phyloP scores from a whole-genome alignment of 345 rosid genomes.

The Raphanus sativus region DNA sequence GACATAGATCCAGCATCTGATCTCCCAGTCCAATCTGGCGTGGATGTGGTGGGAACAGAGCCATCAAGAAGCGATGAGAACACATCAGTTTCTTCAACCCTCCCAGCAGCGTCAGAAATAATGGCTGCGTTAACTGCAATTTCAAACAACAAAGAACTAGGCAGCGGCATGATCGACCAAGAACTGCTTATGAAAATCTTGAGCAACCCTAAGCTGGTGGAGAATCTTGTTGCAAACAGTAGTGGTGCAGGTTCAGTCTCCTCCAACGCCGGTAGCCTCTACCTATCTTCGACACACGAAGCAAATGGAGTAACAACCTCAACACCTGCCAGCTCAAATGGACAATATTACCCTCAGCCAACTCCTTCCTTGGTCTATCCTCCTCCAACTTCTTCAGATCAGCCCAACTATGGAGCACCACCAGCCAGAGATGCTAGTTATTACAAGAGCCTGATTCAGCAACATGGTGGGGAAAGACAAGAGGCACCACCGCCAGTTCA shows the following conservation, averaged over 20 bases:
- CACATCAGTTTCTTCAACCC: slow-evolving; percentile 36
- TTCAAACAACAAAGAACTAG: slow-evolving; percentile 62
- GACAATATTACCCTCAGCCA: slow-evolving; percentile 49
- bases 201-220: slow-evolving; percentile 71
- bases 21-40: slow-evolving; percentile 23
- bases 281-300: slow-evolving; percentile 37
- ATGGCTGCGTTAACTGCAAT: slow-evolving; percentile 69
- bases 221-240: slow-evolving; percentile 62
- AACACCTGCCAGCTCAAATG: slow-evolving; percentile 48
- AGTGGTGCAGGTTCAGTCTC: slow-evolving; percentile 43
- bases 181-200: slow-evolving; percentile 80
- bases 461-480: slow-evolving; percentile 92
- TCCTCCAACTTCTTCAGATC: slow-evolving; percentile 38
- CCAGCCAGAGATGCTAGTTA: slow-evolving; percentile 71
- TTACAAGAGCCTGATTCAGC: slow-evolving; percentile 94
- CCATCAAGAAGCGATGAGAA: slow-evolving; percentile 39
- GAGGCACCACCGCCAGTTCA: slow-evolving; percentile 46
- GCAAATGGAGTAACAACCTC: slow-evolving; percentile 45
- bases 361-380: slow-evolving; percentile 40
- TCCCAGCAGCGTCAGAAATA: slow-evolving; percentile 55
- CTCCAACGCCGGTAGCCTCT: slow-evolving; percentile 40
- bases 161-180: slow-evolving; percentile 63
- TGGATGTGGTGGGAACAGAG: slow-evolving; percentile 20
- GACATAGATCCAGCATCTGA: slow-evolving; percentile 57
- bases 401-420: slow-evolving; percentile 44